These are phyloP conservation scores for Tetragonia tetragonoides DNA, from an alignment of 148 eudicot species.

Conservation along the genomic window DNA sequence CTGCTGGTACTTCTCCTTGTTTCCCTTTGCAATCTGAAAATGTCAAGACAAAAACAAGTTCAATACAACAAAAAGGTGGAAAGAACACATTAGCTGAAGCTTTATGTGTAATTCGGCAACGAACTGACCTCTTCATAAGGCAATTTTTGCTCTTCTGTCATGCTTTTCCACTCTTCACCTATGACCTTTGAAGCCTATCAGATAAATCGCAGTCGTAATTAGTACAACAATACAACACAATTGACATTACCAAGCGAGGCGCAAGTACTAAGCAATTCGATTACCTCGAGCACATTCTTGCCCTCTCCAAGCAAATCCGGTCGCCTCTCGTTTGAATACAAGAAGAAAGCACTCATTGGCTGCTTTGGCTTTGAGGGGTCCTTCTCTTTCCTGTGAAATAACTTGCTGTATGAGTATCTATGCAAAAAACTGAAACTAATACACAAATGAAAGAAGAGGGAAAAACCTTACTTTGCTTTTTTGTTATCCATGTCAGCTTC, in stretches of 20 bases:
- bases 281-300: constrained; percentile 68
- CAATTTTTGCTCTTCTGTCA: constrained; percentile 60
- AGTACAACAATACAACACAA: background rate
- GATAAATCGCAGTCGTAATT: background rate
- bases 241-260: background rate
- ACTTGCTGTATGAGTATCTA: background rate
- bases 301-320: constrained; percentile 57
- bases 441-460: background rate
- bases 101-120: background rate
- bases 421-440: background rate
- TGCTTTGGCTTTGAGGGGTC: constrained; percentile 91
- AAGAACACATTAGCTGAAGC: background rate
- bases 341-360: constrained; percentile 78
- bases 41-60: background rate
- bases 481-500: constrained; percentile 66
- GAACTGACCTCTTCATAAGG: constrained; percentile 71
- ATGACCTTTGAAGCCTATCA: constrained; percentile 65
- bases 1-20: constrained; percentile 58
- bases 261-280: background rate
- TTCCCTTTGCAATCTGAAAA: constrained; percentile 52
- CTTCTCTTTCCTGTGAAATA: constrained; percentile 60
- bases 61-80: background rate
- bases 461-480: constrained; percentile 54
- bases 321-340: constrained; percentile 62
- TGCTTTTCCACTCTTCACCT: constrained; percentile 91